Base-by-base conservation (phyloP, 1,284 basidiomycete species). In the Phellopilus nigrolimitatus region DNA sequence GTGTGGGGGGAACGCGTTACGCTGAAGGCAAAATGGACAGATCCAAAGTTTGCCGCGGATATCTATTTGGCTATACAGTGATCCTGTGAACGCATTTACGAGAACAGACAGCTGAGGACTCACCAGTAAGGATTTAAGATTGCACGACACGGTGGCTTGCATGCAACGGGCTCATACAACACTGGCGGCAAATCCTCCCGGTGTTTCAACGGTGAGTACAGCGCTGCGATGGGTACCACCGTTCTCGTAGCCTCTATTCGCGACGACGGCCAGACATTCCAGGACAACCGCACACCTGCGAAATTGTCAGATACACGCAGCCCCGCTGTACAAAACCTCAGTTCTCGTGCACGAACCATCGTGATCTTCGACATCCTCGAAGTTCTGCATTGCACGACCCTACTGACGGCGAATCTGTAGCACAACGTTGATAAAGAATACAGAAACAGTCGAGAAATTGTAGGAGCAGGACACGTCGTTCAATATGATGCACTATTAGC, bases 41-140 rank as follows among this genome's bases (percentile, higher is more conserved):
- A 99, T 98, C 95, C 95, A 99, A 51, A 99, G 83, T 72, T 98
- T 99, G 59, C 91, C 95, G 60, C 97, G 84, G 55, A 98, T 91
- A 71, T 99, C 95, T 67, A 99, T 95, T 76, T 98, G 95, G 70
- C 95, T 97, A 60, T 38, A 60, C 28, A 53, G 53, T 25, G 17
- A 36, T 24, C 43, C 51, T 50, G 17, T 57, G 51, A 36, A 44
- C 7, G 30, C 8, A 15, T 12, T 39, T 28, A 37, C 34, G 7
- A 52, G 22, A 22, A 31, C 38, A 21, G 36, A 42, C 37, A 24
- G 30, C n/a, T 21, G 25, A 44, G 24, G 15, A 66, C 76, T 56
- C 60, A 93, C 93, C 94, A 97, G 77, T 95, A 97, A 17, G 95
- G 95, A 66, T 99, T 99, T 60, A 99, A 79, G 59, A 99, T 93